A percentile compares a stretch with the other conserved stretches of the same genome.
Evolutionary conservation across 768 basidiomycete species (phyloP).

Genomic region (Leccinellum albellum): DNA sequence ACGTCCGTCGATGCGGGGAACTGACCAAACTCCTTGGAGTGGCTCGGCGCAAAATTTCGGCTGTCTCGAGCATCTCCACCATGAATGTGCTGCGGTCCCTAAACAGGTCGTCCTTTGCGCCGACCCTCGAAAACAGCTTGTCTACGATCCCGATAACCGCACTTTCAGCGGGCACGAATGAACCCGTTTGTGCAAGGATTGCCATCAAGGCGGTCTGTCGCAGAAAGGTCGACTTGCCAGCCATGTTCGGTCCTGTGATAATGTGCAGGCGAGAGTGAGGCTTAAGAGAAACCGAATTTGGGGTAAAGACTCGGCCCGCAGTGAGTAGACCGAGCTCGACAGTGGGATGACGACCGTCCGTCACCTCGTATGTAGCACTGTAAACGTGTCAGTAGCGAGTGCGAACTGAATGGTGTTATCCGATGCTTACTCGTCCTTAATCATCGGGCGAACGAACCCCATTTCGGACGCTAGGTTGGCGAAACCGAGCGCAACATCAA

Average conservation of each 20-base stretch:
- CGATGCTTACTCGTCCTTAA: constrained; percentile 63
- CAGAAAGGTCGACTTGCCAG: constrained; percentile 89
- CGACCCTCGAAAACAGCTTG: constrained; percentile 88
- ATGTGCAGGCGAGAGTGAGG: constrained; percentile 65
- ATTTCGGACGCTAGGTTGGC: constrained; percentile 76
- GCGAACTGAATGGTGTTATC: background rate
- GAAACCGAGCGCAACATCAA: constrained; percentile 82
- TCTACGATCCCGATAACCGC: constrained; percentile 86
- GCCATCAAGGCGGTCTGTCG: constrained; percentile 88
- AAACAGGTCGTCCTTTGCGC: constrained; percentile 93
- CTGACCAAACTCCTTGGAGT: constrained; percentile 79
- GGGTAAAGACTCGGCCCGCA: constrained; percentile 73
- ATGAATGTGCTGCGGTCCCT: constrained; percentile 94
- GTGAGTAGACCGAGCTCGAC: constrained; percentile 84
- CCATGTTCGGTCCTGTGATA: constrained; percentile 96
- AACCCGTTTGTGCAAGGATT: constrained; percentile 88
- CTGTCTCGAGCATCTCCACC: constrained; percentile 97
- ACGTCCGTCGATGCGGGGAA: constrained; percentile 3
- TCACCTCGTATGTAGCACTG: constrained; percentile 60
- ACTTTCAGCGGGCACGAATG: constrained; percentile 85
- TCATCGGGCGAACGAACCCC: constrained; percentile 65
- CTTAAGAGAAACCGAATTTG: constrained; percentile 71
- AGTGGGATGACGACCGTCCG: constrained; percentile 85
- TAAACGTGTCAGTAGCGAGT: background rate
- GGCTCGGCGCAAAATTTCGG: constrained; percentile 82